phyloP scores from a whole-genome alignment of 257 asterid species.

The Echium plantagineum region DNA sequence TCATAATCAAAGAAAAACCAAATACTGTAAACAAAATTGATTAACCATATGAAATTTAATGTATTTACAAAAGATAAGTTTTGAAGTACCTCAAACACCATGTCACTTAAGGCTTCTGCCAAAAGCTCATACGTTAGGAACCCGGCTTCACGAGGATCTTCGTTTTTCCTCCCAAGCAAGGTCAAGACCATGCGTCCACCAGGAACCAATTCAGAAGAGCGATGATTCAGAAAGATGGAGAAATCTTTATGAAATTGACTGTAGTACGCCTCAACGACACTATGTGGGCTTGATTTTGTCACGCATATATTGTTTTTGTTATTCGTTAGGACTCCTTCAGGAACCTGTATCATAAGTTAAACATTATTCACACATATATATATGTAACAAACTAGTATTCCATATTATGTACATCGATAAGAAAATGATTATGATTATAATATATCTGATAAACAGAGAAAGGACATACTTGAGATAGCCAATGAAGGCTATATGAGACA shows the following conservation, averaged over 20 bases:
- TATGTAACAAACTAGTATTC: too few species aligned
- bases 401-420: too few species aligned
- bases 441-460: too few species aligned
- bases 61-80: not conserved
- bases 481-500: constrained; percentile 26
- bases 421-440: too few species aligned
- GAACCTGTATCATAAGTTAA: constrained; percentile 11
- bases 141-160: not conserved
- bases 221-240: constrained; percentile 10
- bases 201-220: constrained; percentile 19
- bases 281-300: constrained; percentile 16
- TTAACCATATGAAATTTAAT: too few species aligned
- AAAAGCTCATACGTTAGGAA: not conserved
- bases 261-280: constrained; percentile 20
- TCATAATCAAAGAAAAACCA: too few species aligned
- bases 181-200: constrained; percentile 29
- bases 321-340: constrained; percentile 18
- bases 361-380: too few species aligned
- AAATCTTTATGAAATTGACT: constrained; percentile 24
- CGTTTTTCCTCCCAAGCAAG: constrained; percentile 13
- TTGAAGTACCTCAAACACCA: constrained; percentile 8
- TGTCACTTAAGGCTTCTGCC: constrained; percentile 8
- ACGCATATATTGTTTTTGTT: constrained; percentile 18
- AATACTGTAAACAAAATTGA: too few species aligned
- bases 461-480: constrained; percentile 30